Conservation (phyloP, 306 rosid genomes). For the Oemleria cerasiformis region DNA sequence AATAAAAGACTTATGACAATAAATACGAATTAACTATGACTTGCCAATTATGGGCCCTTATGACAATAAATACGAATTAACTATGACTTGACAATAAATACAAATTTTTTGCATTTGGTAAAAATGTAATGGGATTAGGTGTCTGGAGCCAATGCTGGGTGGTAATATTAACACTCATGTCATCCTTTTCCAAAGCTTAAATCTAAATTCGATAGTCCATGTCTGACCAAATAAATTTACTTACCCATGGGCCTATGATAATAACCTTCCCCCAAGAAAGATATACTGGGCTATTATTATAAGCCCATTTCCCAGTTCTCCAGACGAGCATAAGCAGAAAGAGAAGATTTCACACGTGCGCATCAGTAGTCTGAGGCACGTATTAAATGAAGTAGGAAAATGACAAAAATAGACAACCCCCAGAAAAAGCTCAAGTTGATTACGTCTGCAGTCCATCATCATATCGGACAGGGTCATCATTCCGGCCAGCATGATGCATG, state of each 20-base stretch:
- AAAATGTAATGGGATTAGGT: neutral
- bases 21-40: neutral
- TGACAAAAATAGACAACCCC: neutral
- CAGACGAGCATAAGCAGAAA: neutral
- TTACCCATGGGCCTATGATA: neutral
- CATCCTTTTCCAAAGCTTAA: neutral
- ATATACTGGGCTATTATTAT: neutral
- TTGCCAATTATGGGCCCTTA: neutral
- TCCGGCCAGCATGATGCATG: conserved; percentile 11
- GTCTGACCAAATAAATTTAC: neutral
- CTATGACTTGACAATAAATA: neutral
- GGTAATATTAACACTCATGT: neutral
- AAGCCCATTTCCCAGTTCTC: neutral
- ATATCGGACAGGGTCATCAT: conserved; percentile 34
- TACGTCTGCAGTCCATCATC: conserved; percentile 21
- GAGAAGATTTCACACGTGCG: neutral
- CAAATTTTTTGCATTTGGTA: no score
- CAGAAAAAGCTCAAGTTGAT: neutral
- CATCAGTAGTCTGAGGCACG: neutral
- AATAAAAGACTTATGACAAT: no score
- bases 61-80: no score
- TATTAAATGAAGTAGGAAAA: no score
- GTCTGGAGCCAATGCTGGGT: neutral
- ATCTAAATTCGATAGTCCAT: no score
- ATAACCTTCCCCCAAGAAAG: neutral